These are phyloP conservation scores for Geosmithia putterillii DNA, from an alignment of 2,329 filamentous ascomycete genomes.

Conservation along the genomic window DNA sequence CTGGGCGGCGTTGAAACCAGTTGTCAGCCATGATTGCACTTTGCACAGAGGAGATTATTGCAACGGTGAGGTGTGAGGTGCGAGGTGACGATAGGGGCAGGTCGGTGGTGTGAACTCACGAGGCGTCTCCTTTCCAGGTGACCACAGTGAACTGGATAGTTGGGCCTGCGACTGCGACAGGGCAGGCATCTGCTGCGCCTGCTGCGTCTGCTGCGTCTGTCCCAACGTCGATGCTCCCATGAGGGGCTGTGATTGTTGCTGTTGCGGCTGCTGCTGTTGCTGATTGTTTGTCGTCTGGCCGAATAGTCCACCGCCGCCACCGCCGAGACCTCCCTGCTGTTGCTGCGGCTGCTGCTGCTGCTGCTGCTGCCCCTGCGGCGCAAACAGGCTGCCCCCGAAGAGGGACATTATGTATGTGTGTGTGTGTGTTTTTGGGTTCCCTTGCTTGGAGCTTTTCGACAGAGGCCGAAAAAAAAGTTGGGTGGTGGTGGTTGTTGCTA, in stretches of 20 bases:
- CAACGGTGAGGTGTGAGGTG: too few relatives aligned
- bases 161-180: conserved; percentile 32
- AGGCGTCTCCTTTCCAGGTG: conserved; percentile 35
- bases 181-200: conserved; percentile 27
- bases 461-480: background rate
- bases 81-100: too few relatives aligned
- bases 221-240: conserved; percentile 17
- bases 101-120: conserved; percentile 26
- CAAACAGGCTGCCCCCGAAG: conserved; percentile 26
- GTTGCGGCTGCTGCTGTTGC: conserved; percentile 18
- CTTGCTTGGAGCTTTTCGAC: too few relatives aligned
- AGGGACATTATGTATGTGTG: conserved; percentile 16
- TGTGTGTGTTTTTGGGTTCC: background rate
- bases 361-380: conserved; percentile 18
- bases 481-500: too few relatives aligned
- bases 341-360: conserved; percentile 13
- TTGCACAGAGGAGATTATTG: too few relatives aligned
- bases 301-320: background rate
- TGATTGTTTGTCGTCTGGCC: conserved; percentile 15
- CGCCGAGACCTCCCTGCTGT: conserved; percentile 12
- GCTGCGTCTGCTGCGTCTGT: conserved; percentile 23
- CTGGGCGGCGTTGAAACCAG: conserved; percentile 9
- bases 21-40: background rate
- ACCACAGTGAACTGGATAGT: conserved; percentile 38
- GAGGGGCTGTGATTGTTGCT: conserved; percentile 23